Evolutionary conservation across 257 asterid species (phyloP), one percentile per base, ranked within the genome.

Genomic region (Gentiana dahurica): DNA sequence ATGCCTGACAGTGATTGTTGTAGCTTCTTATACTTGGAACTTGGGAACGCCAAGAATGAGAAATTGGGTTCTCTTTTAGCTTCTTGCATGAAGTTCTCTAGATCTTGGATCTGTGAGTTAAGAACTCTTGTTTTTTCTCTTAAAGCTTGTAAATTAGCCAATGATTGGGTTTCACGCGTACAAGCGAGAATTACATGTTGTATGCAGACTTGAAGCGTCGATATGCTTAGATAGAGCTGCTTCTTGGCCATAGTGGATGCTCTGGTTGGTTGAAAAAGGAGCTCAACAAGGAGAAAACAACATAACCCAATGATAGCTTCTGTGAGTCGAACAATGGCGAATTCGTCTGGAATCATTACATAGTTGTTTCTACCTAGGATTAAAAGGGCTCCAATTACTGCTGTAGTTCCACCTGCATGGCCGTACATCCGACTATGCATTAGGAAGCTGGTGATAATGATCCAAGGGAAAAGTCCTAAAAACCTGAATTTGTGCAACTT

Each of bases 1-100:
- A 68, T 74, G 54, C 73, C 81, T 52, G 84, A 75, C 38, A 86
- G 59, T 1, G 97, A 84, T n/a, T 48, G 80, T 41, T 47, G 62
- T 3, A 89, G 64, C 66, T 80, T 81, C 56, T 46, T 49, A 57
- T 78, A 89, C 51, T 85, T 72, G 61, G 68, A 71, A 61, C 81
- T 48, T 61, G 71, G 69, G 45, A 89, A 86, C 60, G 97, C 95
- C 47, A 81, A 64, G 71, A 86, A 89, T 95, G 95, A 89, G 68
- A 89, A 86, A 53, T 80, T 80, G 61, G 97, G 97, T 75, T 89
- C 97, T 66, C 53, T 76, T 53, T 74, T 90, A 55, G 95, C 95
- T 80, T 89, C 93, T 58, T 65, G 90, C 12, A 75, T 73, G 66
- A 60, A 68, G 51, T 86, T 89, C 38, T 78, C 82, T 2, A 86